These are phyloP conservation scores for Zoysia pacifica DNA, from an alignment of 176 grass and related monocot species.

Conservation along the genomic window DNA sequence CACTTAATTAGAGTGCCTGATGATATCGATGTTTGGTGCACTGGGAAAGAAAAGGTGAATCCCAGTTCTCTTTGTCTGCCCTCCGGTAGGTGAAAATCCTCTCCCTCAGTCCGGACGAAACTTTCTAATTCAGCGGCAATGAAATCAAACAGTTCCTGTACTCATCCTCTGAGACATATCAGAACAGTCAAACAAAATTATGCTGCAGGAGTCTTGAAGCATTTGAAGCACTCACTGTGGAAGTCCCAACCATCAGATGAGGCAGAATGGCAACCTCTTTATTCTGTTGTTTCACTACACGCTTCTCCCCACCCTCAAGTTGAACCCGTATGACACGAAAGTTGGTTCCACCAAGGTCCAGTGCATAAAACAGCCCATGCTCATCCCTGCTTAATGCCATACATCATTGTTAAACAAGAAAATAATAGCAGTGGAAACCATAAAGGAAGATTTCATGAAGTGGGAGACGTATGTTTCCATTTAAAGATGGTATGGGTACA, in stretches of 20 bases:
- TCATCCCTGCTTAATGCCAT: constrained; percentile 59
- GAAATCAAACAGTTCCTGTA: constrained; percentile 92
- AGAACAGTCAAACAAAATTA: constrained; percentile 33
- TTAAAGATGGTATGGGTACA: background rate
- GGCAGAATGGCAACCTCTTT: constrained; percentile 81
- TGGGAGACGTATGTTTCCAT: background rate
- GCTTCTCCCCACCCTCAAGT: constrained; percentile 63
- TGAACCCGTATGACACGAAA: constrained; percentile 85
- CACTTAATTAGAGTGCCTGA: constrained; percentile 91
- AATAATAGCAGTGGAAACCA: background rate
- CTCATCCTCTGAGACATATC: constrained; percentile 28
- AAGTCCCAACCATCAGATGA: constrained; percentile 84
- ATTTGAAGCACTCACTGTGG: constrained; percentile 50
- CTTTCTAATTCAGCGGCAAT: constrained; percentile 71
- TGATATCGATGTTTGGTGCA: constrained; percentile 79
- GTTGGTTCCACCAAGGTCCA: constrained; percentile 95
- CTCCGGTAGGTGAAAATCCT: constrained; percentile 66
- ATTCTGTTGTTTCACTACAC: constrained; percentile 64
- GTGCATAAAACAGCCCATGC: constrained; percentile 78
- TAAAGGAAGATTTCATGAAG: constrained; percentile 10
- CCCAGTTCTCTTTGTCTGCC: constrained; percentile 84
- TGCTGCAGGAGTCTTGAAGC: constrained; percentile 12
- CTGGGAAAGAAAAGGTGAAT: constrained; percentile 95
- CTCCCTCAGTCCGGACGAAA: constrained; percentile 80
- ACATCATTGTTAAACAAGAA: constrained; percentile 28